Conservation (phyloP, 2,329 filamentous ascomycete species). For the Phyllosticta citribraziliensis region DNA sequence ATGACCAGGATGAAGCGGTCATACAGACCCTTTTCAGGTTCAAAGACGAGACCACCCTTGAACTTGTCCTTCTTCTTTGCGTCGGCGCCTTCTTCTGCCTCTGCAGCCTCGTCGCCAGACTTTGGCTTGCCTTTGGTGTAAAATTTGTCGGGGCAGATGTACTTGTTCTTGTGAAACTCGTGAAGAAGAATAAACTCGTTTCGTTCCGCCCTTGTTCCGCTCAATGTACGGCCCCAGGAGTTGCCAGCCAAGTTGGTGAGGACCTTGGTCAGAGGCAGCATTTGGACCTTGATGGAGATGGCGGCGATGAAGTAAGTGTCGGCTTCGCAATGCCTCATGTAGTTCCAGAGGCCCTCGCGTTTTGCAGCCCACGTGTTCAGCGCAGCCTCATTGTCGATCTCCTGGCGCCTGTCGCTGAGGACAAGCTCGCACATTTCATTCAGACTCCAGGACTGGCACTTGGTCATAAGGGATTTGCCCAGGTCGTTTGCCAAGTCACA, state of each 20-base stretch:
- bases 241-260: constrained; percentile 95
- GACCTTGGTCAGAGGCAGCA: constrained; percentile 88
- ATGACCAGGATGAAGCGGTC: constrained; percentile 98
- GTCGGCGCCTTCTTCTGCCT: constrained; percentile 56
- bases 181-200: constrained; percentile 99
- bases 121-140: constrained; percentile 66
- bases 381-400: constrained; percentile 80
- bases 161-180: constrained; percentile 93
- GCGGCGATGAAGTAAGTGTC: constrained; percentile 96
- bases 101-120: constrained; percentile 61
- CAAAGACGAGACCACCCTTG: constrained; percentile 96
- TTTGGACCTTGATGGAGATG: constrained; percentile 77
- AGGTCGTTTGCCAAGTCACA: constrained; percentile 95
- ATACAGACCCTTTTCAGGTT: constrained; percentile 93
- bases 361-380: constrained; percentile 79
- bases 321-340: constrained; percentile 84
- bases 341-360: constrained; percentile 82
- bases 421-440: constrained; percentile 96
- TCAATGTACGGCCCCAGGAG: constrained; percentile 93
- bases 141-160: constrained; percentile 94
- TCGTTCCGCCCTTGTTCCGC: constrained; percentile 88
- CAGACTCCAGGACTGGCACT: constrained; percentile 95
- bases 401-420: constrained; percentile 64
- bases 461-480: constrained; percentile 92
- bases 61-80: constrained; percentile 98